Base-by-base conservation (phyloP, 2,329 filamentous ascomycete genomes). In the Lachnellula subtilissima region DNA sequence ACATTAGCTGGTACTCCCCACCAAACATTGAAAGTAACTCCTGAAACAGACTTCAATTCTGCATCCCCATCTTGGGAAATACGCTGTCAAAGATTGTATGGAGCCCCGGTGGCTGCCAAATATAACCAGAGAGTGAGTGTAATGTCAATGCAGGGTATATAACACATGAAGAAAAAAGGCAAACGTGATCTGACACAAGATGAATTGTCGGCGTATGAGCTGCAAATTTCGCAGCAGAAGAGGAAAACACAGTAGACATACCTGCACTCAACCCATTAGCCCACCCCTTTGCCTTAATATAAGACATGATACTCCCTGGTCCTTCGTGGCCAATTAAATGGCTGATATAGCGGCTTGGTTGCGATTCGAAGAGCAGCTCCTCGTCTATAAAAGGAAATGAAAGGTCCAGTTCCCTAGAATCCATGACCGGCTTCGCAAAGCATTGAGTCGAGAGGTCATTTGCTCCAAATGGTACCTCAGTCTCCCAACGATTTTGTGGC, bases 241-340 rank as follows among this genome's bases (percentile, higher is more conserved):
- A 23, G n/a, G 23, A 17, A 56, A 49, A 53, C 32, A 53, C 5
- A 32, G 37, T n/a, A 15, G 39, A 64, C 65, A 50, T 61, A 65
- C 67, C 67, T 57, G 86, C 84, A 54, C 82, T 84, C 7, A 90
- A 75, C 2, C 80, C 81, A 65, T 86, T 88, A 14, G 83, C 86
- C 84, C 86, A 88, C 4, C 87, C 87, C 69, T 87, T 88, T 15
- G 80, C 80, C 67, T 89, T 89, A 64, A 89, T 77, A 67, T 88
- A 86, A 11, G 86, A 82, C 62, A 90, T 76, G 60, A 90, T 84
- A 70, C 87, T 89, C 19, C 87, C 87, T 1, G 87, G 87, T 1
- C 87, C 87, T 69, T 90, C 87, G 62, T 90, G 87, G 2, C 87
- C 87, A 62, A 90, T 85, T 58, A 90, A 72, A 69, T 90, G 87